Percentiles rank a stretch among this genome's conserved stretches.
phyloP scores from a whole-genome alignment of 2,329 filamentous ascomycete genomes.

The Dryadomyces sulphureus region DNA sequence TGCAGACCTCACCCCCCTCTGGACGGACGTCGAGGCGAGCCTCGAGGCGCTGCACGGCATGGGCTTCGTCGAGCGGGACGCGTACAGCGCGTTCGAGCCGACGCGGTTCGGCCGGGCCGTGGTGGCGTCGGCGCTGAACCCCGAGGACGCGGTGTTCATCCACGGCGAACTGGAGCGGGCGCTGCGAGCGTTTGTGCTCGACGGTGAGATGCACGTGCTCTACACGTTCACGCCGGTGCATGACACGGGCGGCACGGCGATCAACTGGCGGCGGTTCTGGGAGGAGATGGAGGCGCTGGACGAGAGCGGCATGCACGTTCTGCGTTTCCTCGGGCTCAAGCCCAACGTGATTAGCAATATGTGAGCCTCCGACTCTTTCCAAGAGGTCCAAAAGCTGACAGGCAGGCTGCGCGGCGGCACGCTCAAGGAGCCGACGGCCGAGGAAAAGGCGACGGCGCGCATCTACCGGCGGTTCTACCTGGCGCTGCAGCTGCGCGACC shows the following conservation, averaged over 20 bases:
- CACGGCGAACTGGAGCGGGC: conserved; percentile 53
- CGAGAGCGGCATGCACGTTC: conserved; percentile 54
- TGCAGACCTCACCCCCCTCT: conserved; percentile 15
- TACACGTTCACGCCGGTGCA: conserved; percentile 67
- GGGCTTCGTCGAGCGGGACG: conserved; percentile 34
- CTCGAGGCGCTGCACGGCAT: conserved; percentile 20
- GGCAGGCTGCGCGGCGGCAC: conserved; percentile 51
- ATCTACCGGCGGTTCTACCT: conserved; percentile 62
- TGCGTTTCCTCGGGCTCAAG: conserved; percentile 53
- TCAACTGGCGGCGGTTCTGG: conserved; percentile 62
- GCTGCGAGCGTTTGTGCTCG: conserved; percentile 61
- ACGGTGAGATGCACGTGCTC: conserved; percentile 66
- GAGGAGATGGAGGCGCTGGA: conserved; percentile 56
- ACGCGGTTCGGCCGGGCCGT: conserved; percentile 56
- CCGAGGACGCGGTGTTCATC: conserved; percentile 61
- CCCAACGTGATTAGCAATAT: conserved; percentile 52
- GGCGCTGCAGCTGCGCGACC: conserved; percentile 61
- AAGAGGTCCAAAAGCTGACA: too few species aligned
- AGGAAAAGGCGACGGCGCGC: conserved; percentile 44
- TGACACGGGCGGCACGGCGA: conserved; percentile 24
- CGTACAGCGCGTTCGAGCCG: conserved; percentile 37
- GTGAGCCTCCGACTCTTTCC: too few species aligned
- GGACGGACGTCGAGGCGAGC: conserved; percentile 38
- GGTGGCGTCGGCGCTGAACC: conserved; percentile 57
- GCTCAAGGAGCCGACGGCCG: conserved; percentile 45